Percentiles rank a stretch among this genome's conserved stretches.
phyloP scores from a whole-genome alignment of 2,329 filamentous ascomycete genomes.

The Arthroderma sp. region DNA sequence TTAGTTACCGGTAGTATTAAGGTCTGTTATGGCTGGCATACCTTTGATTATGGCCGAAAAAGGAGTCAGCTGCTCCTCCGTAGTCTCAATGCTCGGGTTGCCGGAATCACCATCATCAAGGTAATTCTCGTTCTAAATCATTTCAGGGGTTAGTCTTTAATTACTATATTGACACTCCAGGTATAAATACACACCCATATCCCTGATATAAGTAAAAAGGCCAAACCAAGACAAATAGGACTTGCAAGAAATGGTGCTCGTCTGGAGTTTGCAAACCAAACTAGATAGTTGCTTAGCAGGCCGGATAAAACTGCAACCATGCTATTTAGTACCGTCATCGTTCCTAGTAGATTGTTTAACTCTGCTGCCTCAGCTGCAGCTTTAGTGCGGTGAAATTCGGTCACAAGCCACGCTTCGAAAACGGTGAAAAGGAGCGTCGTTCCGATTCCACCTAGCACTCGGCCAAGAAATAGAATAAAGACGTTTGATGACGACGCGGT shows the following conservation, averaged over 20 bases:
- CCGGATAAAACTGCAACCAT: conserved; percentile 45
- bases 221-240: conserved; percentile 16
- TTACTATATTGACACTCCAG: background rate
- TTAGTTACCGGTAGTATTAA: background rate
- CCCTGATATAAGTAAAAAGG: conserved; percentile 9
- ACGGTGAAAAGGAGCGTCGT: conserved; percentile 48
- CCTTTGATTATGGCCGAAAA: background rate
- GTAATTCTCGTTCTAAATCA: background rate
- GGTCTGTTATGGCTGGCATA: background rate
- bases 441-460: conserved; percentile 44
- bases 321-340: conserved; percentile 43
- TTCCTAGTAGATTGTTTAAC: conserved; percentile 43
- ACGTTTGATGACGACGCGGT: conserved; percentile 28
- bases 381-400: conserved; percentile 42
- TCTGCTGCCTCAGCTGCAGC: conserved; percentile 34
- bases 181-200: conserved; percentile 13
- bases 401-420: conserved; percentile 52
- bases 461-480: conserved; percentile 40
- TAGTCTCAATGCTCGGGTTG: background rate
- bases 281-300: conserved; percentile 42
- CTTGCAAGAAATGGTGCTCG: conserved; percentile 44
- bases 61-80: background rate
- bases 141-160: background rate
- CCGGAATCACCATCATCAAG: background rate
- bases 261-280: conserved; percentile 37